Base-by-base conservation (phyloP, 2,329 filamentous ascomycete genomes). In the Xylariaceae sp. region DNA sequence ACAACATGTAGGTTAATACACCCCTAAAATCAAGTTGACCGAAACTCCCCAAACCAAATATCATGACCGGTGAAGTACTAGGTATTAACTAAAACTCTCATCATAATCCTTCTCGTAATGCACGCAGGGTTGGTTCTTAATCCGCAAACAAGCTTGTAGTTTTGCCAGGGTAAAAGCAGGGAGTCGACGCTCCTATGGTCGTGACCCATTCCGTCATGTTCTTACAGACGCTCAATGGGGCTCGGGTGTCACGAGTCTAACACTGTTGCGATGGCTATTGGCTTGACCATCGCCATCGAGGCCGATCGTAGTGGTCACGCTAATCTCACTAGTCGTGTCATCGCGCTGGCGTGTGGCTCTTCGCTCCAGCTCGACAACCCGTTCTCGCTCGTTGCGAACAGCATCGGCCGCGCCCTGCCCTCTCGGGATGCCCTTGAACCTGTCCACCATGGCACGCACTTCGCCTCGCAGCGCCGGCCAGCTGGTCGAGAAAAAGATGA, bases 401-500 rank as follows among this genome's bases (percentile, higher is more conserved):
- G 65, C 66, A 18, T 53, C 52, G 9, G 67, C 67, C 10, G 58
- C 47, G 13, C 52, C 54, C 26, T 62, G 62, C 8, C 67, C 67
- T 8, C 55, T 59, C 5, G 67, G 67, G 12, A 69, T 49, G 21
- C 67, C 67, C 12, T 48, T 55, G 12, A 61, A 47, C 2, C 48
- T 34, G 45, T 66, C 63, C 5, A 50, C 6, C 21, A 39, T 46
- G 29, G 56, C 55, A 8, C 61, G 57, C 2, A 63, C 22, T 58
- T 68, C 67, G 55, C 69, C 71, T 44, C 70, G 74, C 51, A 76
- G 71, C 40, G 71, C 60, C 0, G 19, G 46, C 72, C 74, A 78
- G 59, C 77, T 88, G 1, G 87, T 88, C 5, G 80, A 79, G 55
- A 87, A 81, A 70, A 91, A 92, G 52, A 94, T 89, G 49, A 89